Percentiles rank a stretch among this genome's conserved stretches.
phyloP scores from a whole-genome alignment of 2,329 filamentous ascomycete species.

The Pseudogymnoascus sp. region DNA sequence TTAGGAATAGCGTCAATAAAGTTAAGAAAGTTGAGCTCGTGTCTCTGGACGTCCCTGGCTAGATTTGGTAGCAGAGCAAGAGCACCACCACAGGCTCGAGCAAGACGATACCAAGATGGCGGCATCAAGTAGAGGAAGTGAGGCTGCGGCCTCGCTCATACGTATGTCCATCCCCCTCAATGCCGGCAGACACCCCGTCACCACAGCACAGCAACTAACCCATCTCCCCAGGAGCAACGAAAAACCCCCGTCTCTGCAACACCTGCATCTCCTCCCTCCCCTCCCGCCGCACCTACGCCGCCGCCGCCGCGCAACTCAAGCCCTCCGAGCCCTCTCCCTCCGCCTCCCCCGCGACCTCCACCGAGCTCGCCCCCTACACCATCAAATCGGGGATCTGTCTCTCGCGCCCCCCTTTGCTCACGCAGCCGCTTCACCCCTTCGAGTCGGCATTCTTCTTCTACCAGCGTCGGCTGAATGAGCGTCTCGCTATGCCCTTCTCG shows the following conservation, averaged over 20 bases:
- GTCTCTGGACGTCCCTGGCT: neutral
- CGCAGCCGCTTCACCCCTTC: slow-evolving; percentile 74
- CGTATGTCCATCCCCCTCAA: slow-evolving; percentile 34
- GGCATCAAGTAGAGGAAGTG: slow-evolving; percentile 49
- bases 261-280: slow-evolving; percentile 18
- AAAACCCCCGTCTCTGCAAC: slow-evolving; percentile 23
- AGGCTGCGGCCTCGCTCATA: slow-evolving; percentile 41
- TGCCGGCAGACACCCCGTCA: neutral
- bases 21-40: slow-evolving; percentile 9
- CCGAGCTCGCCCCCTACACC: slow-evolving; percentile 28
- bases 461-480: slow-evolving; percentile 93
- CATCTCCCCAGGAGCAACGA: slow-evolving; percentile 20
- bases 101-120: slow-evolving; percentile 35
- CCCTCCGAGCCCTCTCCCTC: slow-evolving; percentile 19
- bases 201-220: neutral
- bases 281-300: slow-evolving; percentile 21
- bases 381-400: slow-evolving; percentile 67
- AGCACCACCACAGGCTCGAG: slow-evolving; percentile 6
- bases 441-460: slow-evolving; percentile 95
- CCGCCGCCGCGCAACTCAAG: slow-evolving; percentile 24
- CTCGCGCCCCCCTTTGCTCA: slow-evolving; percentile 80
- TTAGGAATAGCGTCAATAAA: slow-evolving; percentile 3
- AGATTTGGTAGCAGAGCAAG: neutral
- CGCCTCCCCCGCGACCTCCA: slow-evolving; percentile 14
- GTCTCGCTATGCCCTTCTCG: slow-evolving; percentile 77